phyloP scores from a whole-genome alignment of 2,329 filamentous ascomycete species.

The Hypoxylon sp. region DNA sequence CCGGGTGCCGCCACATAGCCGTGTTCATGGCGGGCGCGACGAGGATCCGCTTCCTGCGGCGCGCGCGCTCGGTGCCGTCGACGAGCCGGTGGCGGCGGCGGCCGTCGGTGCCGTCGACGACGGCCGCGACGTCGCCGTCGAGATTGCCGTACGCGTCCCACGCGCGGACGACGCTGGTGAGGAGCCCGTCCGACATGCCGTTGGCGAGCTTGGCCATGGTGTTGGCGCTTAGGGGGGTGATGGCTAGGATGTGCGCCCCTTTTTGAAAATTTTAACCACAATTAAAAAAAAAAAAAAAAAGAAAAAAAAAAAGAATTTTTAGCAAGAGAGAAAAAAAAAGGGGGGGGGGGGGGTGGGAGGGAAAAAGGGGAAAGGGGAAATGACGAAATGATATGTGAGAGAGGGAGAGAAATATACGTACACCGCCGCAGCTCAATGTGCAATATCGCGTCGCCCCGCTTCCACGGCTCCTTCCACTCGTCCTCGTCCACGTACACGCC shows the following conservation, averaged over 20 bases:
- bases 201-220: constrained; percentile 84
- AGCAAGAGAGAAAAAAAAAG: background rate
- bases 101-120: background rate
- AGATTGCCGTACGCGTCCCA: constrained; percentile 83
- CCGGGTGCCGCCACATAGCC: constrained; percentile 88
- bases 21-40: constrained; percentile 90
- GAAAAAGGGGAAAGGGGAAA: background rate
- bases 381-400: background rate
- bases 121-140: constrained; percentile 53
- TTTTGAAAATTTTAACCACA: background rate
- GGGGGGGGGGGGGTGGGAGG: background rate
- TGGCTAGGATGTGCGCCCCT: constrained; percentile 81
- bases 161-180: constrained; percentile 80
- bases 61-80: constrained; percentile 33
- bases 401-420: background rate
- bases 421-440: constrained; percentile 87
- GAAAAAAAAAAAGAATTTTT: background rate
- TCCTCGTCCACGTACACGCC: constrained; percentile 85
- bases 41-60: constrained; percentile 73
- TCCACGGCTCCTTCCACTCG: constrained; percentile 86
- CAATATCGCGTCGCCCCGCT: constrained; percentile 80
- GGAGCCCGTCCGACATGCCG: constrained; percentile 81
- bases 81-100: background rate
- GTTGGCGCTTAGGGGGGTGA: constrained; percentile 87
- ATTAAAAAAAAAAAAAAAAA: background rate